Evolutionary conservation across 2,329 filamentous ascomycete genomes (phyloP), one percentile per base, ranked within the genome.

Genomic region (Diaporthe citri): DNA sequence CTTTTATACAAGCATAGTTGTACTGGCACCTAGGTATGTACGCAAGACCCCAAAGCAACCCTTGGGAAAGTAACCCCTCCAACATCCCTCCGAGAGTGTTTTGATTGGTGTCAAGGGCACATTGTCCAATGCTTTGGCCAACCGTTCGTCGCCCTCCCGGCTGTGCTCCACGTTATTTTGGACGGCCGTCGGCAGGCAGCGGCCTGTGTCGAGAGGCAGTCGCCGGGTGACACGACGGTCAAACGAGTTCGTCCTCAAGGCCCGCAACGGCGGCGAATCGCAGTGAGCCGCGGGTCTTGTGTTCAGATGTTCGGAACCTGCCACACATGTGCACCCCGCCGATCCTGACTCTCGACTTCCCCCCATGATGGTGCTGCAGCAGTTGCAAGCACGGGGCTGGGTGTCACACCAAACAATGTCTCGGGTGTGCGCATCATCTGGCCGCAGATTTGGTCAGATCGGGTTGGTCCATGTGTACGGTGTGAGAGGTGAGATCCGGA

Each of bases 361-460:
- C 5, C 28, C 10, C n/a, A 17, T 51, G 15, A 20, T 8, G 36
- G 17, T 31, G 41, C 28, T 39, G 62, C 46, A 69, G 34, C 34
- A 55, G 15, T 41, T 9, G 48, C 22, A 25, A 39, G 48, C 41
- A 64, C 71, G 46, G 51, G 28, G 48, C 57, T 28, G 34, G 55
- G n/a, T 25, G 71, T 64, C 71, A 56, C 55, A 72, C 71, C 57
- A 41, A 52, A 55, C 25, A 51, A 46, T 72, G 71, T 72, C 71
- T 72, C 71, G 57, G 71, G 48, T 43, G 43, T 43, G 34, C 60
- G 71, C 71, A 72, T 55, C 48, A 72, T 64, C 71, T 56, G 71
- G 34, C 46, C 71, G 57, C 57, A 72, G 57, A 34, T 64, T 62
- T 72, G 57, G 51, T 43, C 59, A 55, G 71, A 72, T 64, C 57